phyloP scores from a whole-genome alignment of 2,329 filamentous ascomycete genomes.

The Trichophyton benhamiae region DNA sequence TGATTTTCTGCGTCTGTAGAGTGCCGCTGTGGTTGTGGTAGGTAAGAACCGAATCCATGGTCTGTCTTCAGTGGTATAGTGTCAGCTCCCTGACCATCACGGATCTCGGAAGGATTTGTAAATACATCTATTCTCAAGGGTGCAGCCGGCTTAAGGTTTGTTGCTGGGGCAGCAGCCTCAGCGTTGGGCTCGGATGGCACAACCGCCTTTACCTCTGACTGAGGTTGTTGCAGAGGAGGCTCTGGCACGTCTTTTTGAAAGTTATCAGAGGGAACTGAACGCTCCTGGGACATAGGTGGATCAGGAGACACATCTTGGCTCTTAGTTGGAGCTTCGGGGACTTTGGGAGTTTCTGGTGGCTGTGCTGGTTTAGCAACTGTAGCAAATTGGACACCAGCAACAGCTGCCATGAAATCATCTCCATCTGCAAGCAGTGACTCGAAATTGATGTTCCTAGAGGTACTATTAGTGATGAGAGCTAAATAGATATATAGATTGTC shows the following conservation, averaged over 20 bases:
- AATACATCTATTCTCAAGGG: conserved; percentile 10
- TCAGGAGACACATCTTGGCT: not conserved
- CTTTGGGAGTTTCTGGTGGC: not conserved
- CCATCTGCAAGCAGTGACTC: conserved; percentile 12
- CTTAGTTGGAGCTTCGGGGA: not conserved
- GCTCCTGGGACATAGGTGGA: not conserved
- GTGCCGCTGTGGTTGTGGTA: conserved; percentile 14
- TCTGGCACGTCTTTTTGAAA: not conserved
- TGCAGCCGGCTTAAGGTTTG: not conserved
- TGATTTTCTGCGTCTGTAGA: not conserved
- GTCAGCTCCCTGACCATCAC: conserved; percentile 8
- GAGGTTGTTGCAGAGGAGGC: not conserved
- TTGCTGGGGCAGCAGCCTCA: not conserved
- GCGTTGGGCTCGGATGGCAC: not conserved
- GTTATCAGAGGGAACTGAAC: not conserved
- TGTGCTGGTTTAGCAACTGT: not conserved
- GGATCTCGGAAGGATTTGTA: conserved; percentile 9
- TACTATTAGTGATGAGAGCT: conserved; percentile 5
- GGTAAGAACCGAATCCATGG: conserved; percentile 14
- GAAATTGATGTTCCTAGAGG: conserved; percentile 8
- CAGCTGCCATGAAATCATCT: conserved; percentile 15
- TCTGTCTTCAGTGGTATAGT: conserved; percentile 9
- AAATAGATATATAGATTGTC: not conserved
- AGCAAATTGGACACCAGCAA: conserved; percentile 1
- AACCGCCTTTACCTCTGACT: not conserved